phyloP scores from a whole-genome alignment of 345 rosid species.

The Eucalyptus viminalis region DNA sequence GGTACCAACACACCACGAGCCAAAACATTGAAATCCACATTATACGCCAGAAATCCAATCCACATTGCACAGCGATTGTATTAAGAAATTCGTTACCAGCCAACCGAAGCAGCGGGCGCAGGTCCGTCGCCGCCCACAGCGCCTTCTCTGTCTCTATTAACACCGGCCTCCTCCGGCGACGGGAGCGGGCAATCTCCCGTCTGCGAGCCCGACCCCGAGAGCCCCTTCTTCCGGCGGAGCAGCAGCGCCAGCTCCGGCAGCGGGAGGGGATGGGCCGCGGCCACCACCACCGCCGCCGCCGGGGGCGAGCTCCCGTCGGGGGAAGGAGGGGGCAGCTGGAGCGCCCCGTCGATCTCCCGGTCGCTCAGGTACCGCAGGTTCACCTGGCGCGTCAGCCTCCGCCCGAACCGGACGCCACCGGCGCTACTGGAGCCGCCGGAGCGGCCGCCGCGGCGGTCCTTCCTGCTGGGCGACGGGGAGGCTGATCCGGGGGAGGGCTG shows the following conservation, averaged over 20 bases:
- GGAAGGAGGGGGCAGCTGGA: neutral
- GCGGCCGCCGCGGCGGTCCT: slow-evolving; percentile 1
- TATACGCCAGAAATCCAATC: neutral
- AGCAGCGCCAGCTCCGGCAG: neutral
- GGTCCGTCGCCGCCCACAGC: slow-evolving; percentile 8
- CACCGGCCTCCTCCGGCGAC: slow-evolving; percentile 12
- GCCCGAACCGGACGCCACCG: neutral
- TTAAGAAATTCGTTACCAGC: neutral
- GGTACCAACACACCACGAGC: neutral
- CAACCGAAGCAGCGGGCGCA: neutral
- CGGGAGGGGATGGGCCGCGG: neutral
- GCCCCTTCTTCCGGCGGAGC: neutral
- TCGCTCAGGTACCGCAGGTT: slow-evolving; percentile 50
- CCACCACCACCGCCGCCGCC: neutral
- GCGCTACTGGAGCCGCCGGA: neutral
- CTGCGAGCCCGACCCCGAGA: neutral
- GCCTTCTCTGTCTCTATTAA: slow-evolving; percentile 19
- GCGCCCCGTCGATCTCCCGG: slow-evolving; percentile 16
- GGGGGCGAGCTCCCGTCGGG: neutral
- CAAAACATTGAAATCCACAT: neutral
- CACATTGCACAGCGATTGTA: neutral
- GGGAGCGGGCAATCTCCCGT: slow-evolving; percentile 1
- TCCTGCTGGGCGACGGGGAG: slow-evolving; percentile 1
- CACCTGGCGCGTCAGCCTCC: slow-evolving; percentile 38
- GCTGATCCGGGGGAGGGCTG: neutral